Evolutionary conservation across 2,329 filamentous ascomycete species (phyloP).

Genomic region (Cytospora schulzeri): DNA sequence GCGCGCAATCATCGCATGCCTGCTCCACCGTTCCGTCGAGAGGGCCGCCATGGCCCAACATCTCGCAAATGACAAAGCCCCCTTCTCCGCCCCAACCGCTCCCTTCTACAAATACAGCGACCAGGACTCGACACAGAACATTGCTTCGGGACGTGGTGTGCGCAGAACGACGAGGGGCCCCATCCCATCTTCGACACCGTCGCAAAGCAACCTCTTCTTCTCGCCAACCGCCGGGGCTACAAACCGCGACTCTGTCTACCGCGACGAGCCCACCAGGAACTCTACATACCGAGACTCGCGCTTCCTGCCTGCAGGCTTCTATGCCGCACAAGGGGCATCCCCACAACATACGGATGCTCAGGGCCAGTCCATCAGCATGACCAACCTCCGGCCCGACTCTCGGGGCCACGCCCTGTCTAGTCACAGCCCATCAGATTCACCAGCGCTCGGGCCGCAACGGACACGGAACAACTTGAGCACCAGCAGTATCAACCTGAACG

Average conservation of each 20-base stretch:
- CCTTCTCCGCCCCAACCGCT: conserved; percentile 59
- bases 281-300: conserved; percentile 66
- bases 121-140: conserved; percentile 56
- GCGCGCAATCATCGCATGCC: conserved; percentile 85
- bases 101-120: conserved; percentile 68
- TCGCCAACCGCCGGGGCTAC: conserved; percentile 79
- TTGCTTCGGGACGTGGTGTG: conserved; percentile 51
- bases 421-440: conserved; percentile 67
- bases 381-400: conserved; percentile 62
- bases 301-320: conserved; percentile 92
- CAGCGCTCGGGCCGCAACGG: conserved; percentile 52
- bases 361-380: conserved; percentile 60
- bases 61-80: conserved; percentile 68
- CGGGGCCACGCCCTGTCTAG: conserved; percentile 51
- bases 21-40: conserved; percentile 87
- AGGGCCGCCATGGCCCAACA: conserved; percentile 79
- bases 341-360: conserved; percentile 51
- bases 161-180: conserved; percentile 56
- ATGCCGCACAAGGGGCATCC: conserved; percentile 67
- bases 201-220: conserved; percentile 82
- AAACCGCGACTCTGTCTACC: conserved; percentile 21
- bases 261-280: conserved; percentile 19
- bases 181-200: conserved; percentile 58
- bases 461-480: conserved; percentile 52
- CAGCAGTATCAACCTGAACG: conserved; percentile 68